phyloP scores from a whole-genome alignment of 2,329 filamentous ascomycete genomes.

The Harringtonia aguacate region DNA sequence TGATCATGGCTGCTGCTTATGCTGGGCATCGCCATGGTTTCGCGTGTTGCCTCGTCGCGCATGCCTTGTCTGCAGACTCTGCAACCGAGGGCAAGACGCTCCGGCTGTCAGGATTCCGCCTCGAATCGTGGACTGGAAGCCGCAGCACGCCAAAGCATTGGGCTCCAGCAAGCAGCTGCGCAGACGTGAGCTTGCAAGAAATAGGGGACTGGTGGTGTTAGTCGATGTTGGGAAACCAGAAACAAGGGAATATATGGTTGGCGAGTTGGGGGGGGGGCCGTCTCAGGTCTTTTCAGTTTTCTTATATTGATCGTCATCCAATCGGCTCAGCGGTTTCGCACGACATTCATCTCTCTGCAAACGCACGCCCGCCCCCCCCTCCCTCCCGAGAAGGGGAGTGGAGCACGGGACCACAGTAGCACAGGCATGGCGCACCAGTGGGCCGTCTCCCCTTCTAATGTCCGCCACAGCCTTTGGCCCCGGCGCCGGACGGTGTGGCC shows the following conservation, averaged over 20 bases:
- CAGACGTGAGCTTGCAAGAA: no score
- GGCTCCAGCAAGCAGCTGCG: no score
- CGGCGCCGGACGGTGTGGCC: slow-evolving; percentile 42
- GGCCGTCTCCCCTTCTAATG: slow-evolving; percentile 17
- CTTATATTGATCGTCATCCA: slow-evolving; percentile 35
- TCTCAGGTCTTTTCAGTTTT: slow-evolving; percentile 76
- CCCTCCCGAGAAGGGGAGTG: slow-evolving; percentile 5
- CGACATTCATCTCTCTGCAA: slow-evolving; percentile 7
- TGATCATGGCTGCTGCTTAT: no score
- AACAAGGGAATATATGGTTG: background rate
- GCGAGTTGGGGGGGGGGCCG: slow-evolving; percentile 10
- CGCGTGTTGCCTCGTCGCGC: no score
- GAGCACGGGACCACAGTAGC: background rate
- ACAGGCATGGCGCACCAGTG: background rate
- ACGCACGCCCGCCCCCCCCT: background rate
- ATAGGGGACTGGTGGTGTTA: background rate
- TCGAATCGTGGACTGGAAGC: no score
- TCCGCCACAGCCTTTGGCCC: slow-evolving; percentile 52
- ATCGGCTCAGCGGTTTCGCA: slow-evolving; percentile 39
- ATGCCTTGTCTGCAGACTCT: no score
- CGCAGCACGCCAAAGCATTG: no score
- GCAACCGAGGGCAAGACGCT: no score
- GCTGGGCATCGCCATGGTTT: no score
- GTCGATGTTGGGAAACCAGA: no score
- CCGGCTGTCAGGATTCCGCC: no score